Conservation (phyloP, 106 monocot genomes). For the Iris macrosiphon region DNA sequence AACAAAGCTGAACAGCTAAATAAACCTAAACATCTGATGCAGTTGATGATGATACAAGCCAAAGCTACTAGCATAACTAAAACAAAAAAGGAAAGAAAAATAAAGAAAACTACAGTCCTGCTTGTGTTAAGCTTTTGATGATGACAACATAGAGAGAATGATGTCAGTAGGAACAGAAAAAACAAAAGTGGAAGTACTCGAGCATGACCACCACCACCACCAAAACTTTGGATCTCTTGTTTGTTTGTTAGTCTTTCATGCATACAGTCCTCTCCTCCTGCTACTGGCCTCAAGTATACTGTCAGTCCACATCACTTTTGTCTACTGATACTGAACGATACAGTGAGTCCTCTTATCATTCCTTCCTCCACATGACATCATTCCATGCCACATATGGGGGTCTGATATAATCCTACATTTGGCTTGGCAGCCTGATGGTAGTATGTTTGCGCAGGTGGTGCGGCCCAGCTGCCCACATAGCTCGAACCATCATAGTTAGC, state of each 20-base stretch:
- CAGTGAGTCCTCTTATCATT: neutral
- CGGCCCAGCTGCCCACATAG: slow-evolving; percentile 18
- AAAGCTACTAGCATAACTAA: too few relatives aligned
- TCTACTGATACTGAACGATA: too few relatives aligned
- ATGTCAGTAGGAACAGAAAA: slow-evolving; percentile 33
- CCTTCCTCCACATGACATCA: slow-evolving; percentile 15
- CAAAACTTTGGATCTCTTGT: slow-evolving; percentile 36
- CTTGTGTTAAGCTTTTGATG: too few relatives aligned
- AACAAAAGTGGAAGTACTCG: slow-evolving; percentile 6
- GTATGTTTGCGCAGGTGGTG: slow-evolving; percentile 29
- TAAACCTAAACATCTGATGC: too few relatives aligned
- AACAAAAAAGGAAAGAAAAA: too few relatives aligned
- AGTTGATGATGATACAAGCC: too few relatives aligned
- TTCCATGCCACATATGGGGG: slow-evolving; percentile 86
- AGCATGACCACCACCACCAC: slow-evolving; percentile 17
- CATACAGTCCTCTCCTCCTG: slow-evolving; percentile 3
- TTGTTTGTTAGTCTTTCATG: slow-evolving; percentile 24
- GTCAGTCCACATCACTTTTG: neutral
- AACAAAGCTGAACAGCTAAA: too few relatives aligned
- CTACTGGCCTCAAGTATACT: neutral
- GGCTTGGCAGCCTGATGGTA: slow-evolving; percentile 48
- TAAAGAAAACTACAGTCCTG: too few relatives aligned
- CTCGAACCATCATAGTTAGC: slow-evolving; percentile 12
- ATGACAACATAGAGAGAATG: slow-evolving; percentile 43
- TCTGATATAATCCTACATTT: slow-evolving; percentile 53